Base-by-base conservation (phyloP, 2,329 filamentous ascomycete species). In the Colletotrichum liaoningense region DNA sequence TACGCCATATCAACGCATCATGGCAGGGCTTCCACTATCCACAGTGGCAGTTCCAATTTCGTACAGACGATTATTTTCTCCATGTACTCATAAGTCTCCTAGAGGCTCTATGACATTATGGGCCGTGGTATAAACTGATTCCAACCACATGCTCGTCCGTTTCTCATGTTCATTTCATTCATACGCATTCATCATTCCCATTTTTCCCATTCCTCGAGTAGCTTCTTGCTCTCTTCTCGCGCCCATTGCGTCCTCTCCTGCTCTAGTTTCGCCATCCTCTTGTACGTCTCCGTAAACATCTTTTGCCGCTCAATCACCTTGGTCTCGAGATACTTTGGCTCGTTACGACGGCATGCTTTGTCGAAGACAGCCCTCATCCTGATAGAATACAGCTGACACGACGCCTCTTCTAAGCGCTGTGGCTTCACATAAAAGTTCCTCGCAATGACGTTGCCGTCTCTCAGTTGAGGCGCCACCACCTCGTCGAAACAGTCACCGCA, bases 401-500 rank as follows among this genome's bases (percentile, higher is more conserved):
- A 88, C 33, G 85, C 89, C 76, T 85, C 83, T 0, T 85, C 80
- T 5, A 93, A 82, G 14, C 87, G 86, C 75, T 91, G 88, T 28
- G 90, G 86, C 16, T 89, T 86, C 69, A 88, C 87, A 75, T 90
- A 91, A 77, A 97, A 93, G 75, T 92, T 89, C 22, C 88, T 84
- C 11, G 93, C 91, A 28, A 95, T 85, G 1, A 88, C 83, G 54
- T 84, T 83, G 65, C 83, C 81, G 19, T 87, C 84, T 35, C 87
- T 85, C 1, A 92, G 83, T 63, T 91, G 85, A 1, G 95, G 95
- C 82, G 89, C 90, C n/a, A 98, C 90, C 1, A 94, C 89, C 26
- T 94, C 91, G 19, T 94, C 90, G 80, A 93, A 98, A 81, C 95
- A 98, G 81, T 96, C 94, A 75, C 93, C 91, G 82, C 95, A 98